Conservation (phyloP, 176 grass and related monocot genomes). For the Thinopyrum elongatum region DNA sequence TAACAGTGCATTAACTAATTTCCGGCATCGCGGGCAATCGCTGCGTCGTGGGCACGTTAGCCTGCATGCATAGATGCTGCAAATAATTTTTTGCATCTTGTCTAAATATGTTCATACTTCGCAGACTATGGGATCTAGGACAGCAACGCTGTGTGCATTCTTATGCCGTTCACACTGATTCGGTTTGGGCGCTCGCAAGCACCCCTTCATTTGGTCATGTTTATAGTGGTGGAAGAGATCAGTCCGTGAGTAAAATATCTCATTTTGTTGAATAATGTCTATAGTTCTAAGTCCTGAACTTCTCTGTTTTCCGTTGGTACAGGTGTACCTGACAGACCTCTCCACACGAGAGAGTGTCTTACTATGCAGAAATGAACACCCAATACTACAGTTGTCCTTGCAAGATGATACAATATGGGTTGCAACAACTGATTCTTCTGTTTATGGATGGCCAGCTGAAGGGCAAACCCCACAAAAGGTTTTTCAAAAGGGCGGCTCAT, state of each 20-base stretch:
- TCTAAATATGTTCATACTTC: constrained; percentile 27
- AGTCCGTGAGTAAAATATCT: constrained; percentile 67
- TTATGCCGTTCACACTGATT: constrained; percentile 97
- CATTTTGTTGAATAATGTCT: constrained; percentile 10
- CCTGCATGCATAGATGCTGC: background rate
- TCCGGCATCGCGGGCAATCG: too few relatives aligned
- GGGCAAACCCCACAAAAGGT: constrained; percentile 60
- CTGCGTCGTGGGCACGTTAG: too few relatives aligned
- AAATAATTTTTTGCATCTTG: background rate
- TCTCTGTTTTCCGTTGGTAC: constrained; percentile 22
- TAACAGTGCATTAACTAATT: too few relatives aligned
- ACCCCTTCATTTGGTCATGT: constrained; percentile 86
- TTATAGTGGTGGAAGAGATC: constrained; percentile 98
- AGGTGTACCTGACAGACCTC: constrained; percentile 92
- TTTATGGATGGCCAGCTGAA: constrained; percentile 85
- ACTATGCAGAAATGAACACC: constrained; percentile 76
- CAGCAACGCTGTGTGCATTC: constrained; percentile 97
- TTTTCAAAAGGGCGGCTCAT: constrained; percentile 89
- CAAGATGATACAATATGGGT: constrained; percentile 95
- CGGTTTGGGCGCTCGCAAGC: constrained; percentile 89
- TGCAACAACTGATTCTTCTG: constrained; percentile 80
- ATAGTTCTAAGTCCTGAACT: constrained; percentile 32
- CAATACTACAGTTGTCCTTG: constrained; percentile 82
- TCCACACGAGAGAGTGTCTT: constrained; percentile 89
- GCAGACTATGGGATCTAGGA: constrained; percentile 96